Percentiles rank a stretch among this genome's conserved stretches.
Conservation (phyloP, 805 yeast genomes). For the Yamadazyma akitaensis region DNA sequence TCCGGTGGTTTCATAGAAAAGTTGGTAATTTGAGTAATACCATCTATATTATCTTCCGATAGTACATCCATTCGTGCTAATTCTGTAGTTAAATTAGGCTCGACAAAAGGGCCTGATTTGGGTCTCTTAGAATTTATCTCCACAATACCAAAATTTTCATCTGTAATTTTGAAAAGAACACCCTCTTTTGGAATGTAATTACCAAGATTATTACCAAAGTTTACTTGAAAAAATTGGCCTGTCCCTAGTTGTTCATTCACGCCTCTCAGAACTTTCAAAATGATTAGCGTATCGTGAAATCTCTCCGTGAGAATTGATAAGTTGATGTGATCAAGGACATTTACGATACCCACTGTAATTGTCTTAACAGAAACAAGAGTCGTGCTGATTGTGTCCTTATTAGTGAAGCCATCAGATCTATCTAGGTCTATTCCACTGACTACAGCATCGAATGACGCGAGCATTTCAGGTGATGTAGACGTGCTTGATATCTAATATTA, state of each 20-base stretch:
- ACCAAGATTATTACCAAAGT: slow-evolving; percentile 10
- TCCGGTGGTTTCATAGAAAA: slow-evolving; percentile 19
- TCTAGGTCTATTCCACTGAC: background rate
- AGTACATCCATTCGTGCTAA: background rate
- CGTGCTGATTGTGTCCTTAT: background rate
- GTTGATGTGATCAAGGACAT: slow-evolving; percentile 5
- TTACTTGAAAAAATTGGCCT: slow-evolving; percentile 2
- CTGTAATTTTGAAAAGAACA: slow-evolving; percentile 7
- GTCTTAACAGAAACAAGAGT: background rate
- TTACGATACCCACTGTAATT: slow-evolving; percentile 5
- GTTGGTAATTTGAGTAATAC: background rate
- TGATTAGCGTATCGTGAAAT: slow-evolving; percentile 7
- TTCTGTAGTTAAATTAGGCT: background rate
- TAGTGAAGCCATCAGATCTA: background rate
- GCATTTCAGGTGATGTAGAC: background rate
- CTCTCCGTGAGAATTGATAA: slow-evolving; percentile 8
- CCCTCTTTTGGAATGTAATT: slow-evolving; percentile 14
- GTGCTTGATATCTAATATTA: background rate
- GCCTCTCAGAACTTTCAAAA: slow-evolving; percentile 8
- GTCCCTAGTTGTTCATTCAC: background rate
- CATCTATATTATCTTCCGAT: background rate
- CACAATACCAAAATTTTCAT: slow-evolving; percentile 9
- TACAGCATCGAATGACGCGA: slow-evolving; percentile 8
- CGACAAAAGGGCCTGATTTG: background rate
- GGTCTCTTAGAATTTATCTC: slow-evolving; percentile 8